Percentiles rank a stretch among this genome's conserved stretches.
These are phyloP conservation scores for Stemphylium lycopersici DNA, from an alignment of 2,329 filamentous ascomycete species.

Conservation along the genomic window DNA sequence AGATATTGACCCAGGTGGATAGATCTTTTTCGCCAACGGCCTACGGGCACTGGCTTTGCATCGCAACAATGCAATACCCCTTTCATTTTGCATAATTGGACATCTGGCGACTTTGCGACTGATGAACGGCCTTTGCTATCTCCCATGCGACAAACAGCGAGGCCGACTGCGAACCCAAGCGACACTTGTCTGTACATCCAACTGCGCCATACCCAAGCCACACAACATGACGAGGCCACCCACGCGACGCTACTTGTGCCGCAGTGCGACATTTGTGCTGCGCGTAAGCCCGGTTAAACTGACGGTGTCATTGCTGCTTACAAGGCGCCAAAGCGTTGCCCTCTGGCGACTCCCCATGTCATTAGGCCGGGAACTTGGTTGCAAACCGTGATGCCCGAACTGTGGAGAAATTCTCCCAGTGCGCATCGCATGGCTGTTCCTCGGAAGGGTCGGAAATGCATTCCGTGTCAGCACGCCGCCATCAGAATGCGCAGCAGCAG, in stretches of 20 bases:
- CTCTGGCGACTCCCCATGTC: neutral
- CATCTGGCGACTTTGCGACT: constrained; percentile 6
- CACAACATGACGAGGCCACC: neutral
- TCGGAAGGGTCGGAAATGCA: neutral
- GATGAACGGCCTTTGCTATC: constrained; percentile 14
- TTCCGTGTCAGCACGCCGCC: neutral
- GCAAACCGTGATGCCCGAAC: neutral
- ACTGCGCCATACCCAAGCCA: constrained; percentile 5
- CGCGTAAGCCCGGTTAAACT: neutral
- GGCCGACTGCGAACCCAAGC: constrained; percentile 6
- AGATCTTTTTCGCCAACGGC: constrained; percentile 17
- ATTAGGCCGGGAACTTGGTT: neutral
- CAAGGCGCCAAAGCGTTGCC: neutral
- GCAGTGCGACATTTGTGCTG: neutral
- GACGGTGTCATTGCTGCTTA: neutral
- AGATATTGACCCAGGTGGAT: constrained; percentile 19
- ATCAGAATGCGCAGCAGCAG: neutral
- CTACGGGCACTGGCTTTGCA: constrained; percentile 5
- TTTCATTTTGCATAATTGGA: constrained; percentile 13
- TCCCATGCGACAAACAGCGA: constrained; percentile 28
- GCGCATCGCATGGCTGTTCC: neutral
- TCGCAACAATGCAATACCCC: constrained; percentile 28
- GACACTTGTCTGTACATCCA: neutral
- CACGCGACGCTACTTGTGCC: neutral
- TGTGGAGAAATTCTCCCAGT: neutral